Evolutionary conservation across 441 rosid species (phyloP).

Genomic region (Pelargonium fulgidum): DNA sequence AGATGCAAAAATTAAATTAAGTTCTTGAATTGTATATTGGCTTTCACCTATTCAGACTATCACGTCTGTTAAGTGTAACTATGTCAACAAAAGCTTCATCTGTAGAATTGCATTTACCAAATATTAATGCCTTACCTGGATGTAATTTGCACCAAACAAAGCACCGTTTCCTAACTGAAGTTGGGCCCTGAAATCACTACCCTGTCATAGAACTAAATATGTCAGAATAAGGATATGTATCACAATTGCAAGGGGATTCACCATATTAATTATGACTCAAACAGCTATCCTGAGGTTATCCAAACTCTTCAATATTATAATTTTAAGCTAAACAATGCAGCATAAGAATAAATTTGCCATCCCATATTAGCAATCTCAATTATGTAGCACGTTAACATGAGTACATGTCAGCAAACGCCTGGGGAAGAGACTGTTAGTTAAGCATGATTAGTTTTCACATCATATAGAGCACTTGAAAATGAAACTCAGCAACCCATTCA

Average conservation of each 20-base stretch:
- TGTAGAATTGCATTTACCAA: background rate
- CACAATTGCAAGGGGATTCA: background rate
- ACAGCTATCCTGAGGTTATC: background rate
- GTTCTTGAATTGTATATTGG: background rate
- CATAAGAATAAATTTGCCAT: background rate
- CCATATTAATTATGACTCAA: background rate
- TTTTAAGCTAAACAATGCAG: background rate
- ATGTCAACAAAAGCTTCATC: background rate
- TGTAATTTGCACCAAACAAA: slow-evolving; percentile 81
- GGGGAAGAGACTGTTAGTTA: background rate
- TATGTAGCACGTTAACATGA: background rate
- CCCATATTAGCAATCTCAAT: background rate
- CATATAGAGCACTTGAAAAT: background rate
- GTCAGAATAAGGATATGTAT: background rate
- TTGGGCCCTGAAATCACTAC: slow-evolving; percentile 74
- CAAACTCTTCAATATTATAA: background rate
- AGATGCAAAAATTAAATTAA: background rate
- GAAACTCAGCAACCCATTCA: background rate
- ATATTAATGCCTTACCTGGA: slow-evolving; percentile 53
- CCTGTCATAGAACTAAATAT: slow-evolving; percentile 36
- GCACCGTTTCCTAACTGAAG: slow-evolving; percentile 79
- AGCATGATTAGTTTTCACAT: background rate
- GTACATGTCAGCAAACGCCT: background rate
- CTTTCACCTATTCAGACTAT: background rate
- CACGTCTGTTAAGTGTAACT: background rate